phyloP scores from a whole-genome alignment of 2,329 filamentous ascomycete genomes.

The Saccharata proteae region DNA sequence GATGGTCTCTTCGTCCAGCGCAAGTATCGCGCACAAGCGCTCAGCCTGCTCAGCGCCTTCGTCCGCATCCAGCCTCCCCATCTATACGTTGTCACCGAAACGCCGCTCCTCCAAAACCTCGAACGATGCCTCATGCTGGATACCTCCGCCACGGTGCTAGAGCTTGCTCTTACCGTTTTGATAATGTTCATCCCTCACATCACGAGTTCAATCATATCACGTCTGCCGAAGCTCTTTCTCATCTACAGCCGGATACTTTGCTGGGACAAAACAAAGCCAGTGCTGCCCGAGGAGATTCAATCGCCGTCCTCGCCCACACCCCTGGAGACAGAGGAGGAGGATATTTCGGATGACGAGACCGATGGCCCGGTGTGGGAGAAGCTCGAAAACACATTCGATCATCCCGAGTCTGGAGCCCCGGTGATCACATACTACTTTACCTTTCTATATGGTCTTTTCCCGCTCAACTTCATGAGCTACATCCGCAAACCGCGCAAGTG shows the following conservation, averaged over 20 bases:
- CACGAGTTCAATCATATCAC: constrained; percentile 53
- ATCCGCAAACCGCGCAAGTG: constrained; percentile 72
- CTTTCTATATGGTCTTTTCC: constrained; percentile 71
- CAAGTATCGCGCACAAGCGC: constrained; percentile 49
- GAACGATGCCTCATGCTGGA: constrained; percentile 65
- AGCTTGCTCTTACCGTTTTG: constrained; percentile 59
- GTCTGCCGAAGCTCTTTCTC: constrained; percentile 64
- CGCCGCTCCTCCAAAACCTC: constrained; percentile 58
- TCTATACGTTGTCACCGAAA: constrained; percentile 60
- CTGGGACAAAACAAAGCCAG: constrained; percentile 47
- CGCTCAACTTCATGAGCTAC: constrained; percentile 77
- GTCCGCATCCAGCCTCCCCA: constrained; percentile 69
- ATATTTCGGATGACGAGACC: constrained; percentile 23
- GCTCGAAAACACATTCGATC: constrained; percentile 47
- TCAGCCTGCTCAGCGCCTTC: constrained; percentile 60
- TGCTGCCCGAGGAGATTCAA: constrained; percentile 1
- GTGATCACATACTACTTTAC: constrained; percentile 68
- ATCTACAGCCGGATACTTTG: constrained; percentile 71
- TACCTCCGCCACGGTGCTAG: constrained; percentile 65
- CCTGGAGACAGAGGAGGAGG: constrained; percentile 11
- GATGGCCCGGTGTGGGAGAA: constrained; percentile 48
- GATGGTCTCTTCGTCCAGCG: constrained; percentile 55
- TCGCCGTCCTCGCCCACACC: constrained; percentile 18
- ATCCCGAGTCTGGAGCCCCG: constrained; percentile 45
- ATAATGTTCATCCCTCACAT: constrained; percentile 78